phyloP scores from a whole-genome alignment of 139 green algal species.

The Ulvella scutata region DNA sequence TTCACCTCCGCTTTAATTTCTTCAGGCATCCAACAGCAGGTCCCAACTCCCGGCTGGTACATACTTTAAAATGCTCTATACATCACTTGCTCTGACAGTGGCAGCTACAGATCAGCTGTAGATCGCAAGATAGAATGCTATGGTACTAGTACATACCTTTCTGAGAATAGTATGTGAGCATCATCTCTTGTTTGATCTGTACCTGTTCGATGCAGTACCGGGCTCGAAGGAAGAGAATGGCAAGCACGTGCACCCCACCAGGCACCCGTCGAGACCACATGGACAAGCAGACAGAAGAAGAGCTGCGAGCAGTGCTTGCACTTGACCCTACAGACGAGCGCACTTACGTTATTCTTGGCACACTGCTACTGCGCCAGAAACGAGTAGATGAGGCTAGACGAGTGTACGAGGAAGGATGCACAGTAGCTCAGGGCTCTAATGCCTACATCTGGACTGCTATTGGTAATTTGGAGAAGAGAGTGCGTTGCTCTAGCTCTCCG shows the following conservation, averaged over 20 bases:
- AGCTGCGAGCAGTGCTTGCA: slow-evolving; percentile 33
- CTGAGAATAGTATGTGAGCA: neutral
- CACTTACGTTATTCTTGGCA: slow-evolving; percentile 82
- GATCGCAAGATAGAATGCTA: too few species aligned
- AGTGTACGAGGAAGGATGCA: slow-evolving; percentile 75
- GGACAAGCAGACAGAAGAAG: slow-evolving; percentile 31
- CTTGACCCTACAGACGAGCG: slow-evolving; percentile 65
- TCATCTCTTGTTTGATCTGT: neutral
- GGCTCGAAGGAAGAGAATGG: slow-evolving; percentile 24
- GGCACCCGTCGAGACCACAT: slow-evolving; percentile 13
- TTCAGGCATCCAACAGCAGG: too few species aligned
- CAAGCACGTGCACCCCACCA: slow-evolving; percentile 9
- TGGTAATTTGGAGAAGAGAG: slow-evolving; percentile 64
- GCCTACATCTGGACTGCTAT: slow-evolving; percentile 84
- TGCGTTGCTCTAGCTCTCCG: neutral
- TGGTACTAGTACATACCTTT: too few species aligned
- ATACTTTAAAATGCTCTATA: too few species aligned
- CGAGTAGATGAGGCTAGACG: slow-evolving; percentile 59
- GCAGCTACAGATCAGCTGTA: too few species aligned
- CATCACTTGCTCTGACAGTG: too few species aligned
- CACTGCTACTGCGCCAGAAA: slow-evolving; percentile 50
- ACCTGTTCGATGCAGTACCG: slow-evolving; percentile 37
- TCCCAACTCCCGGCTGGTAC: too few species aligned
- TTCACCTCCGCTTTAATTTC: too few species aligned
- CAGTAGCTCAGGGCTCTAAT: slow-evolving; percentile 61